Evolutionary conservation across 176 grass and related monocot species (phyloP), one percentile per base, ranked within the genome.

Genomic region (Oropetium thomaeum): DNA sequence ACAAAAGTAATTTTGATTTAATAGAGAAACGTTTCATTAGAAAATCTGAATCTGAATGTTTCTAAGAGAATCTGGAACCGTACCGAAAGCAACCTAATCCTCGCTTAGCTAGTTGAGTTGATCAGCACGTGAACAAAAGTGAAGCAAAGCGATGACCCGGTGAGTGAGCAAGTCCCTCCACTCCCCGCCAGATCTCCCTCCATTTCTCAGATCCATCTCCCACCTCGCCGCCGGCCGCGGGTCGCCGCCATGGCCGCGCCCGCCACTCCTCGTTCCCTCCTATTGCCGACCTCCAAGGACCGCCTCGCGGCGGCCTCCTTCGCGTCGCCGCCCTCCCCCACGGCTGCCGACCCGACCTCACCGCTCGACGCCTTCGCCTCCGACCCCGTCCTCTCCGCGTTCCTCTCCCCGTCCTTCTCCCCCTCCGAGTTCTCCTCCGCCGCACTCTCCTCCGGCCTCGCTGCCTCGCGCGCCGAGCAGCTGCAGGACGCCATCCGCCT

Each of bases 401-500:
- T 97, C 88, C 90, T 97, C 67, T 97, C 86, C 3, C 83, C 90
- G 22, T 83, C 88, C 32, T 97, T 97, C 83, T 87, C 92, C 73
- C 85, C 94, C 7, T 87, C 88, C 10, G 84, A 79, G 17, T 97
- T 97, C 90, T 97, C 94, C 70, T 97, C 94, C 41, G 80, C 89
- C 47, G 94, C 94, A 53, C 94, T 97, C 42, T 93, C 90, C 60
- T 93, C 94, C 13, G 90, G 94, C 47, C 89, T 92, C 54, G 81
- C 94, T 17, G 90, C 90, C 30, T 87, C 94, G 44, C 90, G 90
- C 60, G 90, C 94, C 7, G 94, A 97, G 81, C 87, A 87, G 69
- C 90, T 97, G 16, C 94, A 97, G 76, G 94, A 97, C 0, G 86
- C 94, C 66, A 89, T 97, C 70, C 90, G 88, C 17, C 83, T 93